Conservation (phyloP, 1,139 yeast genomes). For the Yamadazyma triangularis region DNA sequence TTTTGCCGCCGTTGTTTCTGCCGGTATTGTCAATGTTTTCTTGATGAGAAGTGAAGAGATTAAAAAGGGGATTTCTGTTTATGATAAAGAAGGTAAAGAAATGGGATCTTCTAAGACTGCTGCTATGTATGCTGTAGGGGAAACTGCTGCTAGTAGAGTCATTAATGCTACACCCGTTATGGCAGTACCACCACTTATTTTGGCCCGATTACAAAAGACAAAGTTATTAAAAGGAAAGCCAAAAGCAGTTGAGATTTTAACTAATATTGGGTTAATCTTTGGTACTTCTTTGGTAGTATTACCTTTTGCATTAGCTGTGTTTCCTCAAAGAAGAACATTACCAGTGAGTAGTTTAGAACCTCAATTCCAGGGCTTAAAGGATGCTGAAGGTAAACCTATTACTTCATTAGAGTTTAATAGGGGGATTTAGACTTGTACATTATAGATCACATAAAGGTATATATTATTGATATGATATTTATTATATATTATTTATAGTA, state of each 20-base stretch:
- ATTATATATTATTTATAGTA: too few species aligned
- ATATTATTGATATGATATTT: too few species aligned
- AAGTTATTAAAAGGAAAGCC: constrained; percentile 61
- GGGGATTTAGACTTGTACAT: constrained; percentile 62
- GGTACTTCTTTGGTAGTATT: constrained; percentile 80
- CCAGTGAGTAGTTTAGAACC: constrained; percentile 58
- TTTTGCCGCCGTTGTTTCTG: constrained; percentile 96
- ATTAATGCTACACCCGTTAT: constrained; percentile 95
- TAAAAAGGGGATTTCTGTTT: constrained; percentile 76
- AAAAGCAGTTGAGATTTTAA: constrained; percentile 56
- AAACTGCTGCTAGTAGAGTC: constrained; percentile 91
- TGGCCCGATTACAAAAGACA: constrained; percentile 71
- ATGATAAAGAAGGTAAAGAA: constrained; percentile 57
- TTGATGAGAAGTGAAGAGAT: constrained; percentile 95
- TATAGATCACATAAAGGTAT: too few species aligned
- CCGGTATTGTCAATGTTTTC: constrained; percentile 90
- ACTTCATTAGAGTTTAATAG: constrained; percentile 77
- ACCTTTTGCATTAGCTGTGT: constrained; percentile 92
- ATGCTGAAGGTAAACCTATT: constrained; percentile 58
- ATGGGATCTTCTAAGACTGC: constrained; percentile 83
- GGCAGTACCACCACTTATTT: constrained; percentile 88
- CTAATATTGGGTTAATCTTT: constrained; percentile 80
- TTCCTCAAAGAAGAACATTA: constrained; percentile 80
- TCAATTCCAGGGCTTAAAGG: constrained; percentile 55
- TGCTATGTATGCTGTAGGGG: constrained; percentile 90